Percentiles rank a stretch among this genome's conserved stretches.
Evolutionary conservation across 495 filamentous ascomycete genomes (phyloP).

Genomic region (Opeltia flavorubescens): DNA sequence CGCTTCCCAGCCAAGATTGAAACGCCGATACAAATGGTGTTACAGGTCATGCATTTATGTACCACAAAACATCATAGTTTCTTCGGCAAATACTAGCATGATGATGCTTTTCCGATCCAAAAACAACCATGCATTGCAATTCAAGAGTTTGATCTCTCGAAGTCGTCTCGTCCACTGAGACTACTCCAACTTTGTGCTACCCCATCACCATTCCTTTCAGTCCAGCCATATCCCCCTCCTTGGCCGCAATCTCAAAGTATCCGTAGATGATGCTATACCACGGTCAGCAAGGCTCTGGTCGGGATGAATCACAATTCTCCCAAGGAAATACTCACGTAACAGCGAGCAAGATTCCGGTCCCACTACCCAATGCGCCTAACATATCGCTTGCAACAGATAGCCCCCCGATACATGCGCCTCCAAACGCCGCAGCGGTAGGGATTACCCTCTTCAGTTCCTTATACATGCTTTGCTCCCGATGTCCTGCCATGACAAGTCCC

Average conservation of each 20-base stretch:
- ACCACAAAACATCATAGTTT: slow-evolving; percentile 29
- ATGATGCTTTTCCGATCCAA: background rate
- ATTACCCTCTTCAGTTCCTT: slow-evolving; percentile 99
- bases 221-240: slow-evolving; percentile 87
- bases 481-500: slow-evolving; percentile 97
- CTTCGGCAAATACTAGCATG: background rate
- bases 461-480: slow-evolving; percentile 99
- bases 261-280: slow-evolving; percentile 79
- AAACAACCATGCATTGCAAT: background rate
- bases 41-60: no score
- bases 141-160: background rate
- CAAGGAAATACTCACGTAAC: slow-evolving; percentile 68
- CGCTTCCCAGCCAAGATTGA: no score
- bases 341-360: slow-evolving; percentile 94
- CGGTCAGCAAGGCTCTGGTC: slow-evolving; percentile 12
- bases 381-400: slow-evolving; percentile 92
- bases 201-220: slow-evolving; percentile 52
- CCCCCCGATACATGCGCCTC: slow-evolving; percentile 97
- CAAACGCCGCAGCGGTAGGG: slow-evolving; percentile 93
- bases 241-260: slow-evolving; percentile 98
- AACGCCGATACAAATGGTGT: no score
- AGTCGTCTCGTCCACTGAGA: background rate
- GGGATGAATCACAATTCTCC: background rate
- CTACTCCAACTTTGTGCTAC: background rate
- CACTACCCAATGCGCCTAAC: slow-evolving; percentile 87